Conservation (phyloP, 306 rosid genomes). For the Pachyrhizus erosus region DNA sequence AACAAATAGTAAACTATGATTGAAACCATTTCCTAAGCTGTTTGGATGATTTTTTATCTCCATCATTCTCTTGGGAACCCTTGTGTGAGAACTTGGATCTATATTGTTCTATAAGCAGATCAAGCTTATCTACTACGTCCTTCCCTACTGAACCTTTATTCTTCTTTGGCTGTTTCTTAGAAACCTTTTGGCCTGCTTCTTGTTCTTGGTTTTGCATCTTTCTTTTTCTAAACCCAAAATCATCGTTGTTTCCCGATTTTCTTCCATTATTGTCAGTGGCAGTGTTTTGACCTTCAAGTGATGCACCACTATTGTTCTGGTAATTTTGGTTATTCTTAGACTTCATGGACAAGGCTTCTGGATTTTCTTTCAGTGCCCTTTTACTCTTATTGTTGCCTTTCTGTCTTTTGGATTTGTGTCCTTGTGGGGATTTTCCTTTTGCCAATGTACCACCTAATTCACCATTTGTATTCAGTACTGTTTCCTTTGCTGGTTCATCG, state of each 20-base stretch:
- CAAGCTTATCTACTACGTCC: constrained; percentile 80
- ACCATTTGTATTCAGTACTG: constrained; percentile 37
- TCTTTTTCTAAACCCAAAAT: constrained; percentile 56
- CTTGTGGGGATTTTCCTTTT: constrained; percentile 48
- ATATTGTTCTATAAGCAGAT: constrained; percentile 87
- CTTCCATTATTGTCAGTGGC: constrained; percentile 29
- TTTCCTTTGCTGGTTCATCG: constrained; percentile 42
- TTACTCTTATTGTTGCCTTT: constrained; percentile 51
- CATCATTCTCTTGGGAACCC: constrained; percentile 52
- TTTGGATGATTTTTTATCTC: constrained; percentile 59
- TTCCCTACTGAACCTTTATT: constrained; percentile 69
- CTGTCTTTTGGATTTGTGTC: constrained; percentile 55
- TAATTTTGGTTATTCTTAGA: constrained; percentile 43
- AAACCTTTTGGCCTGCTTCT: constrained; percentile 44
- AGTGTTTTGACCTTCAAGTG: constrained; percentile 25
- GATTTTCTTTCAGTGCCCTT: constrained; percentile 30
- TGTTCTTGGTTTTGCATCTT: constrained; percentile 54
- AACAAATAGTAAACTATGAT: constrained; percentile 41
- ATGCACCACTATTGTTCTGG: constrained; percentile 44
- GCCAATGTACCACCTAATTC: constrained; percentile 38
- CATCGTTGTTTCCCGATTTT: constrained; percentile 40
- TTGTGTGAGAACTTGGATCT: constrained; percentile 69
- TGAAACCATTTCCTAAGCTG: constrained; percentile 88
- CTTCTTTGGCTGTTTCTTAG: constrained; percentile 63
- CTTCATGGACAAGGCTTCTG: constrained; percentile 42